Percentiles rank a stretch among this genome's conserved stretches.
Conservation (phyloP, 768 basidiomycete species). For the Suillus cothurnatus region DNA sequence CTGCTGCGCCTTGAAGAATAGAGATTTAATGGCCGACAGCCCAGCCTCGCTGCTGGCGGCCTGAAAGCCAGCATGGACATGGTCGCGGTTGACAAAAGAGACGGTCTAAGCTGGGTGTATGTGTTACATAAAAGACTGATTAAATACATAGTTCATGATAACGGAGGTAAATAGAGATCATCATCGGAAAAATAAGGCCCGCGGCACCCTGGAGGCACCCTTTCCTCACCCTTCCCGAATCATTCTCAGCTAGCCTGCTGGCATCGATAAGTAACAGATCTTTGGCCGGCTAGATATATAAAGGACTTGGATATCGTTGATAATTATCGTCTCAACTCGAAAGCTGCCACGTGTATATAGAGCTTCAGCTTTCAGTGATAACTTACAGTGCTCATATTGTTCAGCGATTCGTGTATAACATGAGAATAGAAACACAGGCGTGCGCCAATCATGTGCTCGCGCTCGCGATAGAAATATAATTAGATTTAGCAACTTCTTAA, state of each 20-base stretch:
- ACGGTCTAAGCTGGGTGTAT: constrained; percentile 14
- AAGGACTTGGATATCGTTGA: not conserved
- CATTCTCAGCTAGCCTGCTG: not conserved
- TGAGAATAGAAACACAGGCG: not conserved
- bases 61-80: constrained; percentile 35
- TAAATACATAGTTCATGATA: constrained; percentile 8
- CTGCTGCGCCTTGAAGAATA: constrained; percentile 13
- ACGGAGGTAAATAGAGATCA: constrained; percentile 4
- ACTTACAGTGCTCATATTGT: not conserved
- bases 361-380: not conserved
- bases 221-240: not conserved
- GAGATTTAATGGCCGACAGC: constrained; percentile 24
- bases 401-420: not conserved
- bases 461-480: not conserved
- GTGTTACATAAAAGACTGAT: constrained; percentile 29
- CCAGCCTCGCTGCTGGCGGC: constrained; percentile 27
- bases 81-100: constrained; percentile 26
- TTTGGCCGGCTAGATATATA: not conserved
- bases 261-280: not conserved
- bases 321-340: not conserved
- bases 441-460: not conserved
- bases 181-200: constrained; percentile 7
- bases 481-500: not conserved
- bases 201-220: not conserved
- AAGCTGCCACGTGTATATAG: constrained; percentile 1